Evolutionary conservation across 208 protist genomes (phyloP).

Genomic region (Herpetomonas tarakana): DNA sequence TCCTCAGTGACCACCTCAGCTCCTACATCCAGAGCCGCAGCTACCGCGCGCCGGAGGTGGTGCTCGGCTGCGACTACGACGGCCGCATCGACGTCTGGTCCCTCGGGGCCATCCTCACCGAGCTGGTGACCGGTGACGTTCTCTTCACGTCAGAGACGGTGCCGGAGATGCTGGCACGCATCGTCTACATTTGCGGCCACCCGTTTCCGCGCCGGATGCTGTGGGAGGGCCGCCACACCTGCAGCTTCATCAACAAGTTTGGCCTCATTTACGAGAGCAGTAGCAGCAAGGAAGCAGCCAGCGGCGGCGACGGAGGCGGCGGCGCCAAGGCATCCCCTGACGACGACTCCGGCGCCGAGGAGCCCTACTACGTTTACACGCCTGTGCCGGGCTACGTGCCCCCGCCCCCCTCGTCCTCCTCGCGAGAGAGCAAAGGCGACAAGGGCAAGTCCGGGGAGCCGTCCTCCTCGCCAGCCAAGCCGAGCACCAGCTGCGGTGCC

Average conservation of each 20-base stretch:
- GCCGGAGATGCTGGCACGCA: constrained; percentile 92
- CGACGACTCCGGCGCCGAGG: constrained; percentile 34
- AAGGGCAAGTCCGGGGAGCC: not conserved
- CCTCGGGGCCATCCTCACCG: constrained; percentile 92
- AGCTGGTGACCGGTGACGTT: constrained; percentile 93
- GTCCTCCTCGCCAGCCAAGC: not conserved
- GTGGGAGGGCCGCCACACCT: constrained; percentile 83
- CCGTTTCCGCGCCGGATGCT: constrained; percentile 86
- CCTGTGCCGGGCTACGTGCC: constrained; percentile 31
- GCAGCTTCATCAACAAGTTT: constrained; percentile 90
- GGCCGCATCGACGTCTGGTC: constrained; percentile 96
- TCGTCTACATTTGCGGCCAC: constrained; percentile 85
- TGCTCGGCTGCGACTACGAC: constrained; percentile 93
- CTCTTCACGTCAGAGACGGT: constrained; percentile 94
- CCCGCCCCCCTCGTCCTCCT: too few relatives aligned
- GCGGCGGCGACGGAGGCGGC: not conserved
- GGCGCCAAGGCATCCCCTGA: constrained; percentile 1
- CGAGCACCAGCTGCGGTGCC: too few relatives aligned
- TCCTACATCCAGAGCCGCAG: constrained; percentile 94
- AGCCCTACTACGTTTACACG: constrained; percentile 80
- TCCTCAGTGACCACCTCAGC: constrained; percentile 93
- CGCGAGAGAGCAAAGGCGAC: too few relatives aligned
- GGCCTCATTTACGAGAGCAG: constrained; percentile 84
- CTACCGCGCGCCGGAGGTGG: constrained; percentile 93
- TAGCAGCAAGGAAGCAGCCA: constrained; percentile 24